A percentile compares a stretch with the other conserved stretches of the same genome.
Evolutionary conservation across 169 alveolate genomes (phyloP).

Genomic region (Eimeria falciformis): DNA sequence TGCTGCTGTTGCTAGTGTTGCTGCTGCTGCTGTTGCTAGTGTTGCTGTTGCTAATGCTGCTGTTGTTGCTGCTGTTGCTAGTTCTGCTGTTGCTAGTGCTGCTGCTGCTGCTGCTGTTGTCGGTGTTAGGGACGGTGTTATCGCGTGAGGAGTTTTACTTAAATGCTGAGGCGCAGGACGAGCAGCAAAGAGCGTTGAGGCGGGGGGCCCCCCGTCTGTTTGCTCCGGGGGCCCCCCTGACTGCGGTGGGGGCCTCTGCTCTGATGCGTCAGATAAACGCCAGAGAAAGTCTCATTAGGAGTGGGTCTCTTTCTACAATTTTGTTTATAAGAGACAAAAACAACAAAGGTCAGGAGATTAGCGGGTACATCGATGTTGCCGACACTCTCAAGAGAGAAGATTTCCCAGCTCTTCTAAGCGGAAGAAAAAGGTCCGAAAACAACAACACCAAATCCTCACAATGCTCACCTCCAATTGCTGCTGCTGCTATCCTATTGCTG

Average conservation of each 20-base stretch:
- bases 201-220: not conserved
- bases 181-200: not conserved
- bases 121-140: constrained; percentile 78
- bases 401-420: constrained; percentile 88
- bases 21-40: too few relatives aligned
- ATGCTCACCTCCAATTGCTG: too few relatives aligned
- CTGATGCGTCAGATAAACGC: constrained; percentile 88
- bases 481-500: too few relatives aligned
- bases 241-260: constrained; percentile 32
- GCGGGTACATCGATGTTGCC: constrained; percentile 93
- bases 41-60: too few relatives aligned
- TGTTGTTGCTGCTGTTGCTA: too few relatives aligned
- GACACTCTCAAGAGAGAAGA: constrained; percentile 92
- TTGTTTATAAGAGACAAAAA: constrained; percentile 91
- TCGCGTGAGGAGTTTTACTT: constrained; percentile 58
- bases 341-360: constrained; percentile 87
- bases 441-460: too few relatives aligned
- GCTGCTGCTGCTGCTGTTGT: not conserved
- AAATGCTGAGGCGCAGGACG: constrained; percentile 54
- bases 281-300: constrained; percentile 91
- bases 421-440: constrained; percentile 84
- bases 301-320: constrained; percentile 92
- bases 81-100: not conserved
- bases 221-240: not conserved
- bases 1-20: too few relatives aligned